Conservation (phyloP, 805 yeast species). For the Candida argentea region DNA sequence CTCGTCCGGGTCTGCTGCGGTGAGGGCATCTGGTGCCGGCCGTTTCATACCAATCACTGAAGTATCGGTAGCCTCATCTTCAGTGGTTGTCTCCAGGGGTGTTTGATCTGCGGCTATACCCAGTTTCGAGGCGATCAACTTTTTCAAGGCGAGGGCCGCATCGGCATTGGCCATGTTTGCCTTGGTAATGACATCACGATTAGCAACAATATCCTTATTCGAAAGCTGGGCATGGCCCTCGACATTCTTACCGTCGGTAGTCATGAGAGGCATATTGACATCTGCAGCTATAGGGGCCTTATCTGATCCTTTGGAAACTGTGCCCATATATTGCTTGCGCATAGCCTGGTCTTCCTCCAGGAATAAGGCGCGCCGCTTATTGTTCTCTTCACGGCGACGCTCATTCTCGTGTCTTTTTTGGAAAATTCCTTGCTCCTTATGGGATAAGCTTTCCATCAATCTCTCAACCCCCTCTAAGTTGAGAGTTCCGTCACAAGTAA, state of each 20-base stretch:
- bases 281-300: conserved; percentile 64
- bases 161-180: conserved; percentile 64
- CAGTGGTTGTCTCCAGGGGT: background rate
- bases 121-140: conserved; percentile 22
- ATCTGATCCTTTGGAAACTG: conserved; percentile 63
- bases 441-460: conserved; percentile 52
- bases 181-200: conserved; percentile 49
- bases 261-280: conserved; percentile 66
- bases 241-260: conserved; percentile 63
- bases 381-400: conserved; percentile 52
- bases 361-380: conserved; percentile 45
- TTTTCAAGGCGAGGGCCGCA: conserved; percentile 52
- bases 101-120: conserved; percentile 2
- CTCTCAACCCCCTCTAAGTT: conserved; percentile 69
- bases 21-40: conserved; percentile 3
- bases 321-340: conserved; percentile 35
- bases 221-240: conserved; percentile 54
- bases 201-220: conserved; percentile 61
- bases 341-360: conserved; percentile 36
- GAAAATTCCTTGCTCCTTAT: conserved; percentile 73
- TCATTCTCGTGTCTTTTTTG: conserved; percentile 60
- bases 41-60: too few species aligned
- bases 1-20: conserved; percentile 29
- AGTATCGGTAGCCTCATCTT: conserved; percentile 6
- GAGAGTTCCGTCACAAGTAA: conserved; percentile 84